These are phyloP conservation scores for Umbellularia californica DNA, from an alignment of 164 flowering plant genomes.

Conservation along the genomic window DNA sequence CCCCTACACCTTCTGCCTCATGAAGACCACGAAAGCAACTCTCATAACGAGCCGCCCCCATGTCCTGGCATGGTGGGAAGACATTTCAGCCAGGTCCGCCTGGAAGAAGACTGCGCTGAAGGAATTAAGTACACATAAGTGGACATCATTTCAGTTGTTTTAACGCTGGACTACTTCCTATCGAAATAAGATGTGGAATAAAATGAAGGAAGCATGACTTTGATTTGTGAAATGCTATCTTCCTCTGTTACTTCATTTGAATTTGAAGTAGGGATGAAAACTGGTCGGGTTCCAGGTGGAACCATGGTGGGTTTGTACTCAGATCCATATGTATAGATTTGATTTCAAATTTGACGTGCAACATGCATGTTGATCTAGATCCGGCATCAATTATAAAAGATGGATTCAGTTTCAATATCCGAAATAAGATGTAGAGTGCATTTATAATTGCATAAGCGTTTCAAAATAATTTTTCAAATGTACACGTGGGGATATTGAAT, in stretches of 20 bases:
- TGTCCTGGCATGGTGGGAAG: slow-evolving; percentile 66
- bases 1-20: slow-evolving; percentile 17
- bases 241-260: background rate
- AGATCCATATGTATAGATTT: too few relatives aligned
- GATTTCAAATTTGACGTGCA: too few relatives aligned
- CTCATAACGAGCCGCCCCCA: slow-evolving; percentile 33
- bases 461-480: too few relatives aligned
- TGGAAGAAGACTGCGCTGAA: slow-evolving; percentile 27
- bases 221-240: background rate
- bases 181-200: background rate
- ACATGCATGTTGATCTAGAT: too few relatives aligned
- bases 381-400: too few relatives aligned
- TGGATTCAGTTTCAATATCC: too few relatives aligned
- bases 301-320: background rate
- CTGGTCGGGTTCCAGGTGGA: background rate
- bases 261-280: background rate
- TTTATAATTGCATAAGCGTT: too few relatives aligned
- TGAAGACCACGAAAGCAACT: slow-evolving; percentile 35
- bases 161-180: background rate
- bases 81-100: slow-evolving; percentile 44
- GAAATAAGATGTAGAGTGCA: too few relatives aligned
- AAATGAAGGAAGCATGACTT: too few relatives aligned
- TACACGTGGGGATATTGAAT: too few relatives aligned
- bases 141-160: background rate
- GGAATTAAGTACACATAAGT: background rate